Evolutionary conservation across 495 filamentous ascomycete species (phyloP).

Genomic region (Lepidopterella palustris): DNA sequence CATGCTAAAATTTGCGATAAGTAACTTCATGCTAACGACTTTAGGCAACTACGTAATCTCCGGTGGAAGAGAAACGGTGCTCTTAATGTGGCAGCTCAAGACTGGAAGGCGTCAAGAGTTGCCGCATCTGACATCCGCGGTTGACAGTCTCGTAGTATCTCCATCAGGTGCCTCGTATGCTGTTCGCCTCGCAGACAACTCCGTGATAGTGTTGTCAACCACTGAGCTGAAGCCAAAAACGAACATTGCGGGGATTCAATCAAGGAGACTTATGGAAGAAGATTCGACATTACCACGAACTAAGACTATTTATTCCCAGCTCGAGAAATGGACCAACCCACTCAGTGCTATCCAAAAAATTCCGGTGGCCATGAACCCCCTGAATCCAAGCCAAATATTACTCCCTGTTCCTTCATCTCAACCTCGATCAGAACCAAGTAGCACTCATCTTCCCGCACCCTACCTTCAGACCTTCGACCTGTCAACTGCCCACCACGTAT

Average conservation of each 20-base stretch:
- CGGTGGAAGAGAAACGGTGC: conserved; percentile 80
- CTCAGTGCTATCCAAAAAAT: conserved; percentile 11
- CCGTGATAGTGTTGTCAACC: conserved; percentile 78
- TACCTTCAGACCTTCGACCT: conserved; percentile 82
- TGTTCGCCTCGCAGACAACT: conserved; percentile 83
- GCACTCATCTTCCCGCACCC: conserved; percentile 39
- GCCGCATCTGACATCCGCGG: conserved; percentile 77
- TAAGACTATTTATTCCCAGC: background rate
- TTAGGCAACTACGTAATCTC: conserved; percentile 93
- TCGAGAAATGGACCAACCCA: background rate
- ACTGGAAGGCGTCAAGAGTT: conserved; percentile 72
- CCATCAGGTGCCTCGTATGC: conserved; percentile 71
- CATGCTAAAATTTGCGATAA: conserved; percentile 26
- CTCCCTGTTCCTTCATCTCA: conserved; percentile 50
- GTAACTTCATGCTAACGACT: conserved; percentile 2
- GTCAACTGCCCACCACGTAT: conserved; percentile 60
- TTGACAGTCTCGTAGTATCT: conserved; percentile 79
- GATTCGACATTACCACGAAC: background rate
- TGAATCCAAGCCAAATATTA: conserved; percentile 51
- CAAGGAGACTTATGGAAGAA: conserved; percentile 27
- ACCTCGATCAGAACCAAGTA: conserved; percentile 35
- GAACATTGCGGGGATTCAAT: conserved; percentile 76
- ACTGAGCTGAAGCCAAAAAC: conserved; percentile 74
- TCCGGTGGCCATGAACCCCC: conserved; percentile 52
- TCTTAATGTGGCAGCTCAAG: conserved; percentile 94